Evolutionary conservation across 768 basidiomycete species (phyloP).

Genomic region (Lentinula sp.): DNA sequence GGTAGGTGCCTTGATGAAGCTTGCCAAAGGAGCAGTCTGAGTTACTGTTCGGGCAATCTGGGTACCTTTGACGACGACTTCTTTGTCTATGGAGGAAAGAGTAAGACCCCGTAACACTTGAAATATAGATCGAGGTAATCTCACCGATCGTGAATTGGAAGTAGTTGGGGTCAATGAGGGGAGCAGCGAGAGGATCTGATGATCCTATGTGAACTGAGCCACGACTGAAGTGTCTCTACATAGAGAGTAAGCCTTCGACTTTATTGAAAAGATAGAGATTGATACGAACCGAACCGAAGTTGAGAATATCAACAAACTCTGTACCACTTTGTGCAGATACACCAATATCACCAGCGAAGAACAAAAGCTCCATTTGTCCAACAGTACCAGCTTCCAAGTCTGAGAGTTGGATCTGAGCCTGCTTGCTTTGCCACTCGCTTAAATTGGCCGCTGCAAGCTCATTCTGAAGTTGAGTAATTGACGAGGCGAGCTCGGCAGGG

Average conservation of each 20-base stretch:
- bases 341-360: not conserved
- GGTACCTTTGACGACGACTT: not conserved
- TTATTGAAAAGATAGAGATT: not conserved
- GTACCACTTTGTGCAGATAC: not conserved
- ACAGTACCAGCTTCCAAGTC: not conserved
- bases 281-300: not conserved
- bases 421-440: not conserved
- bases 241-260: not conserved
- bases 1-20: not conserved
- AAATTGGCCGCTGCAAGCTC: not conserved
- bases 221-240: conserved; percentile 1
- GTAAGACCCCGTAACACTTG: not conserved
- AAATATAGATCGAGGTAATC: not conserved
- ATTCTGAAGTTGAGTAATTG: not conserved
- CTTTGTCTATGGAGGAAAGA: not conserved
- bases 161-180: conserved; percentile 18
- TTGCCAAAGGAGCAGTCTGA: not conserved
- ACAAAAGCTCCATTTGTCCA: conserved; percentile 1
- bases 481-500: not conserved
- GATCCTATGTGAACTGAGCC: conserved; percentile 10
- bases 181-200: conserved; percentile 13
- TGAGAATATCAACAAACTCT: not conserved
- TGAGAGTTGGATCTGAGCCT: not conserved
- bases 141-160: conserved; percentile 19
- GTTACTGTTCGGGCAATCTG: not conserved